A percentile compares a stretch with the other conserved stretches of the same genome.
Evolutionary conservation across 257 asterid species (phyloP).

Genomic region (Solanum bulbocastanum): DNA sequence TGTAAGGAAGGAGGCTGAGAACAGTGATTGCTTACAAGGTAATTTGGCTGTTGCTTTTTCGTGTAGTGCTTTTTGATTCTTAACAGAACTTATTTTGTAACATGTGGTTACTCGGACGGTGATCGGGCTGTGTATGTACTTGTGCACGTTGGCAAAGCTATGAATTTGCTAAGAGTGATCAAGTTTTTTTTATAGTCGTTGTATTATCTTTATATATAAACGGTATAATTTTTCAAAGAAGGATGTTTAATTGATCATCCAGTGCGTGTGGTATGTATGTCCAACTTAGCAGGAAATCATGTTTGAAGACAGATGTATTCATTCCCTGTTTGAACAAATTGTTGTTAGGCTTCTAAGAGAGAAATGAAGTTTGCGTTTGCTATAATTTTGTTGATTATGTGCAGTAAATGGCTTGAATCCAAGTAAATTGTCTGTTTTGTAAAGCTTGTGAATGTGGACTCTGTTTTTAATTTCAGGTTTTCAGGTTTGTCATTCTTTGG

Average conservation of each 20-base stretch:
- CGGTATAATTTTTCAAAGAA: background rate
- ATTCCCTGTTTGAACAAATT: background rate
- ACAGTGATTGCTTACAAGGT: slow-evolving; percentile 77
- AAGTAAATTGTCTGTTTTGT: background rate
- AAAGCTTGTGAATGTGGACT: background rate
- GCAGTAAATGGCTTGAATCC: background rate
- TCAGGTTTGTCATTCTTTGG: slow-evolving; percentile 74
- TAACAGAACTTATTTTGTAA: background rate
- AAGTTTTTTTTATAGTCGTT: too few relatives aligned
- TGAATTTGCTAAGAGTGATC: background rate
- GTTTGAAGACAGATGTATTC: background rate
- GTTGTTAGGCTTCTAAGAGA: background rate
- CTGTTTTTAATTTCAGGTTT: slow-evolving; percentile 32
- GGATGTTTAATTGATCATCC: background rate
- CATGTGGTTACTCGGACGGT: background rate
- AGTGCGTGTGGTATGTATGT: background rate
- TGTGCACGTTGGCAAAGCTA: background rate
- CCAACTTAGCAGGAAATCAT: background rate
- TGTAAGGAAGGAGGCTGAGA: slow-evolving; percentile 73
- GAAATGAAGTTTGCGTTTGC: background rate
- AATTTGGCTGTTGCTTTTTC: background rate
- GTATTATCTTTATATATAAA: too few relatives aligned
- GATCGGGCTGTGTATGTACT: background rate
- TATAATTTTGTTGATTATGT: background rate
- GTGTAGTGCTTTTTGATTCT: background rate